Percentiles rank a stretch among this genome's conserved stretches.
Evolutionary conservation across 208 protist species (phyloP).

Genomic region (Wallacemonas sp.): DNA sequence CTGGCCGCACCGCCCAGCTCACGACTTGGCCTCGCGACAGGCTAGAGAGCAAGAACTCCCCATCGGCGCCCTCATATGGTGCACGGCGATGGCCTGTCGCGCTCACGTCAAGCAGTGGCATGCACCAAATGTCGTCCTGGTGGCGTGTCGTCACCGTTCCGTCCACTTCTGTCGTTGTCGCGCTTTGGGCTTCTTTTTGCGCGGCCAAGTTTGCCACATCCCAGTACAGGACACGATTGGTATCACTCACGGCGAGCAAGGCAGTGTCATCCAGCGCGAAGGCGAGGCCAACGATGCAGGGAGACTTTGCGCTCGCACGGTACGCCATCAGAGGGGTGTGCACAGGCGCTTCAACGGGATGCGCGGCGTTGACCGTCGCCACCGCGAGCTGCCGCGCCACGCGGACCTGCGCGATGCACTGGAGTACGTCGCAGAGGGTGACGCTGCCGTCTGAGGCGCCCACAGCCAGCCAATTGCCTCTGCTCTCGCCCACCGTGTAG

Average conservation of each 20-base stretch:
- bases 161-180: too few relatives aligned
- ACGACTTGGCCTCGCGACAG: not conserved
- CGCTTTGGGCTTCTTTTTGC: too few relatives aligned
- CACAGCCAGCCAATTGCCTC: slow-evolving; percentile 29
- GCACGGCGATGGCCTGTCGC: not conserved
- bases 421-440: slow-evolving; percentile 22
- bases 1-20: not conserved
- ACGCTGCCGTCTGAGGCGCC: slow-evolving; percentile 20
- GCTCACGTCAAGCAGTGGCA: not conserved
- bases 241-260: slow-evolving; percentile 16
- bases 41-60: slow-evolving; percentile 6
- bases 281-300: slow-evolving; percentile 16
- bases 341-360: not conserved
- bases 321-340: slow-evolving; percentile 17
- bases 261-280: slow-evolving; percentile 13
- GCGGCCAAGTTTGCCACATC: not conserved
- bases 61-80: not conserved
- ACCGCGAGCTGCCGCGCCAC: slow-evolving; percentile 1
- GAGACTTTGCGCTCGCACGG: not conserved
- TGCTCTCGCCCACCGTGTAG: not conserved
- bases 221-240: slow-evolving; percentile 19
- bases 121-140: too few relatives aligned
- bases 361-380: not conserved
- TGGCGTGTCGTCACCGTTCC: too few relatives aligned
- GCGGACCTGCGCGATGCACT: slow-evolving; percentile 13